A percentile compares a stretch with the other conserved stretches of the same genome.
Conservation (phyloP, 306 rosid species). For the Castanospermum australe region DNA sequence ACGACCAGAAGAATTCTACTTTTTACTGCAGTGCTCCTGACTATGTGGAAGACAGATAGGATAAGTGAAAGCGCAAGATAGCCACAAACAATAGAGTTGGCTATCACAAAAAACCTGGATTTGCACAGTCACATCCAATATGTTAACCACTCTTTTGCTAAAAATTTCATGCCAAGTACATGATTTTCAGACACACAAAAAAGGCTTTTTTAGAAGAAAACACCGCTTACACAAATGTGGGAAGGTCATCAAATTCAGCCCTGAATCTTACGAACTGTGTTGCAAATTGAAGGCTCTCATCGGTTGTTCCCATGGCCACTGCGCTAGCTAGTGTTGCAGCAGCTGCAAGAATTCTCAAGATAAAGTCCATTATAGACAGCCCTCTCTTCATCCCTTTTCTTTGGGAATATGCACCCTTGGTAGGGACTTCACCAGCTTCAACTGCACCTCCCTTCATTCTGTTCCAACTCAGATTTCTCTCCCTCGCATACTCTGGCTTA, state of each 20-base stretch:
- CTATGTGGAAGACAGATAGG: conserved; percentile 53
- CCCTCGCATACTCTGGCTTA: not conserved
- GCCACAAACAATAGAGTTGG: conserved; percentile 57
- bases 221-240: conserved; percentile 47
- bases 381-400: conserved; percentile 39
- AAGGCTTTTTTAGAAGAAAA: not conserved
- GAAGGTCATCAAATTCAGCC: conserved; percentile 54
- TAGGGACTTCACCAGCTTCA: conserved; percentile 25
- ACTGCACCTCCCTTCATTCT: conserved; percentile 26
- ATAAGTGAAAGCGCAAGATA: conserved; percentile 60
- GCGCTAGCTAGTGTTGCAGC: conserved; percentile 43
- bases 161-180: not conserved
- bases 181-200: not conserved
- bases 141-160: not conserved
- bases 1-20: conserved; percentile 45
- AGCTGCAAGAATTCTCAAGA: conserved; percentile 42
- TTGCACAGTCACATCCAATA: conserved; percentile 5
- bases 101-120: conserved; percentile 66
- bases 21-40: conserved; percentile 36
- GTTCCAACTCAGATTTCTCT: not conserved
- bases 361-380: conserved; percentile 44
- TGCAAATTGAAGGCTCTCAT: conserved; percentile 47
- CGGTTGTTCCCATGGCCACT: conserved; percentile 38
- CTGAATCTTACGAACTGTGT: conserved; percentile 42
- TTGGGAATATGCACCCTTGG: not conserved